Percentiles rank a stretch among this genome's conserved stretches.
phyloP scores from a whole-genome alignment of 2,329 filamentous ascomycete species.

The Aureobasidium sp. region DNA sequence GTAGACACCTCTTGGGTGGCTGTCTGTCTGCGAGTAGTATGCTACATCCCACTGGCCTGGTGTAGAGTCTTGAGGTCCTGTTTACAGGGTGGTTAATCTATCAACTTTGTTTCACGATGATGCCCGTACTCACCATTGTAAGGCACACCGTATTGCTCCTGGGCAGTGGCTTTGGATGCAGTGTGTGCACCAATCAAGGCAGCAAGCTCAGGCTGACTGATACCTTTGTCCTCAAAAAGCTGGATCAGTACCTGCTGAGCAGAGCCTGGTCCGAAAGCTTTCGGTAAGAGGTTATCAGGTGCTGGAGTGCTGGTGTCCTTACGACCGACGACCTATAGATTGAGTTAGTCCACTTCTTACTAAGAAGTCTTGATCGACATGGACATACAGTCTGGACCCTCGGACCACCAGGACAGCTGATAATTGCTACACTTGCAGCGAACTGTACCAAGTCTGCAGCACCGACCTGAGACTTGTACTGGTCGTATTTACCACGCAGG shows the following conservation, averaged over 20 bases:
- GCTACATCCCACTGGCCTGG: constrained; percentile 43
- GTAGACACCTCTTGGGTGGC: constrained; percentile 20
- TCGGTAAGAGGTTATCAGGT: constrained; percentile 29
- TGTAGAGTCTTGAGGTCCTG: constrained; percentile 40
- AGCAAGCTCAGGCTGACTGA: constrained; percentile 42
- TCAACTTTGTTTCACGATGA: no score
- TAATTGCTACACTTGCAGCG: constrained; percentile 36
- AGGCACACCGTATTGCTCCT: constrained; percentile 33
- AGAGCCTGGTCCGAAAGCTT: constrained; percentile 30
- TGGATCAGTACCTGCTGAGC: constrained; percentile 34
- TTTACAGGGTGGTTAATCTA: constrained; percentile 20
- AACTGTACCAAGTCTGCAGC: constrained; percentile 48
- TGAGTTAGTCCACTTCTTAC: constrained; percentile 16
- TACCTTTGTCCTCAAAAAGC: constrained; percentile 45
- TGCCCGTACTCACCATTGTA: constrained; percentile 12
- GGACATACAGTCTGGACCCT: constrained; percentile 30
- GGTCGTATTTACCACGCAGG: constrained; percentile 32
- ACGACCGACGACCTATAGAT: constrained; percentile 35
- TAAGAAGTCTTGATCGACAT: neutral
- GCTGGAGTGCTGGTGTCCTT: constrained; percentile 30
- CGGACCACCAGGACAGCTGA: constrained; percentile 46
- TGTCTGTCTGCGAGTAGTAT: constrained; percentile 38
- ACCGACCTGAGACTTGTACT: constrained; percentile 25
- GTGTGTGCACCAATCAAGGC: constrained; percentile 50
- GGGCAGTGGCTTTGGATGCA: constrained; percentile 38